Percentiles rank a stretch among this genome's conserved stretches.
phyloP scores from a whole-genome alignment of 2,329 filamentous ascomycete species.

The Emmonsiellopsis sp. region DNA sequence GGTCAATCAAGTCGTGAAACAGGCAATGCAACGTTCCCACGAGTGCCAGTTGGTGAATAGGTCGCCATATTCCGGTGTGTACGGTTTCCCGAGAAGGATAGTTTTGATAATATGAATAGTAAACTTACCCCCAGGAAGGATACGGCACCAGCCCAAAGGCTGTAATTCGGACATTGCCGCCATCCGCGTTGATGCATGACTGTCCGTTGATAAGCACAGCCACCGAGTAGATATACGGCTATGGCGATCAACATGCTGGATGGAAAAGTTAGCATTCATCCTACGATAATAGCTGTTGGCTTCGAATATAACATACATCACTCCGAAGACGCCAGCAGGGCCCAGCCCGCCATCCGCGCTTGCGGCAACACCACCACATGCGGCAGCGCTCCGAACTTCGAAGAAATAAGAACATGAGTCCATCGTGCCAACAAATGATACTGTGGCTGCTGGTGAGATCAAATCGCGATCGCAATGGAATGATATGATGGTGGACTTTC shows the following conservation, averaged over 20 bases:
- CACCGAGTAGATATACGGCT: constrained; percentile 80
- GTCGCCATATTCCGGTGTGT: constrained; percentile 15
- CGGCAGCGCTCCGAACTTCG: constrained; percentile 75
- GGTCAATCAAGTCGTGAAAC: constrained; percentile 27
- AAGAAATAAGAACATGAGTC: constrained; percentile 96
- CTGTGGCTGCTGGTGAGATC: constrained; percentile 53
- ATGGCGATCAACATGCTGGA: constrained; percentile 55
- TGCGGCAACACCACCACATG: constrained; percentile 62
- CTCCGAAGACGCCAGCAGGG: constrained; percentile 71
- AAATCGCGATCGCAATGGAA: constrained; percentile 87
- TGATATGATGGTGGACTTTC: constrained; percentile 79
- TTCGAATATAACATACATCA: constrained; percentile 56
- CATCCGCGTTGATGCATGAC: constrained; percentile 91
- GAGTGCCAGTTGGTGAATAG: constrained; percentile 16
- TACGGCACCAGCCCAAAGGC: constrained; percentile 80
- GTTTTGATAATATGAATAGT: constrained; percentile 28
- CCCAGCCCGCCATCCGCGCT: constrained; percentile 51
- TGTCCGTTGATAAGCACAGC: constrained; percentile 89
- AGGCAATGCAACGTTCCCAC: constrained; percentile 16
- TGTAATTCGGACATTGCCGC: constrained; percentile 91
- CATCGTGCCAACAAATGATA: constrained; percentile 79
- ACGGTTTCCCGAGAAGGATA: constrained; percentile 17
- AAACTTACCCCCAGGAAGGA: constrained; percentile 68
- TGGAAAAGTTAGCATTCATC: constrained; percentile 11
- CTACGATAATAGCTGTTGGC: not conserved